phyloP scores from a whole-genome alignment of 140 eudicot genomes.

The Erigeron philadelphicus region DNA sequence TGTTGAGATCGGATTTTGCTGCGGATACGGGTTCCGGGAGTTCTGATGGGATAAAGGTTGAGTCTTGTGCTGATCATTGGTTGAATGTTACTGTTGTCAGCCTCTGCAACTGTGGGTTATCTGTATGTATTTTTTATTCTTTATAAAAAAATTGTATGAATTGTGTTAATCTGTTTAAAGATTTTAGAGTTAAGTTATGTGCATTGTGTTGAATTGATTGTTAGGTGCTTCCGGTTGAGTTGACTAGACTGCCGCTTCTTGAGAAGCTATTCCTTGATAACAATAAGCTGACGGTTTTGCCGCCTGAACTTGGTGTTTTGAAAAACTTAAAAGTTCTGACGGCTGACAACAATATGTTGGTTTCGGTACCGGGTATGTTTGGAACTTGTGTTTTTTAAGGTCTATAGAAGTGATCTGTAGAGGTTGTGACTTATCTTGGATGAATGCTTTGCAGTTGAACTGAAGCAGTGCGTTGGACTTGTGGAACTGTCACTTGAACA shows the following conservation, averaged over 20 bases:
- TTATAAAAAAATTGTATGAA: not conserved
- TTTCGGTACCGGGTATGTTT: conserved; percentile 80
- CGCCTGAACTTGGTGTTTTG: conserved; percentile 85
- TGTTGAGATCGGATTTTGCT: conserved; percentile 59
- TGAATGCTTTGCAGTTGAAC: conserved; percentile 57
- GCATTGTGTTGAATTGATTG: conserved; percentile 10
- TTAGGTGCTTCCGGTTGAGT: conserved; percentile 87
- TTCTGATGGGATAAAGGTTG: conserved; percentile 30
- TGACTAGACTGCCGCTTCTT: conserved; percentile 75
- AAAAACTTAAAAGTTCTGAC: conserved; percentile 82
- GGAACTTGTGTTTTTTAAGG: not conserved
- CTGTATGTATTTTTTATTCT: conserved; percentile 40
- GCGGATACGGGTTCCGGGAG: conserved; percentile 29
- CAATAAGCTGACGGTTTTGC: conserved; percentile 68
- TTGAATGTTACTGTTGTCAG: conserved; percentile 62
- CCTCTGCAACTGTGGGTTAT: conserved; percentile 68
- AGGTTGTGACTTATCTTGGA: conserved; percentile 22
- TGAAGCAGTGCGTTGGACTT: conserved; percentile 83
- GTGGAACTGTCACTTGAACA: conserved; percentile 96
- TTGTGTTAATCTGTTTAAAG: not conserved
- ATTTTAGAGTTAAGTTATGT: conserved; percentile 1
- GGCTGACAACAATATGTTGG: conserved; percentile 77
- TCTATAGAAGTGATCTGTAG: not conserved
- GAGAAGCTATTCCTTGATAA: conserved; percentile 91
- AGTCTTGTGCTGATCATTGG: conserved; percentile 68